Conservation (phyloP, 140 eudicot genomes). For the Eryngium alpinum region DNA sequence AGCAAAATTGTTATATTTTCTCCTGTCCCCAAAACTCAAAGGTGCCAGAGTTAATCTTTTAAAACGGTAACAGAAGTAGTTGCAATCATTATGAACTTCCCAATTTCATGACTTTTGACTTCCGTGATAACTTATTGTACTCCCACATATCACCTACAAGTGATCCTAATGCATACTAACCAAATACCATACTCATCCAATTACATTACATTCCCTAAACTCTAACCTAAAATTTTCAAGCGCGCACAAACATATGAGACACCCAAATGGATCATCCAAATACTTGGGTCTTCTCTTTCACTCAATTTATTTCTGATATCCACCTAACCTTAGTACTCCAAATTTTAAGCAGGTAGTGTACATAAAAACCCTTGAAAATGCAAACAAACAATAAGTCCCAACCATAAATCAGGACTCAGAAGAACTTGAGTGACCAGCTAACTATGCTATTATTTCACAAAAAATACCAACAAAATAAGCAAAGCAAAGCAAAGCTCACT, state of each 20-base stretch:
- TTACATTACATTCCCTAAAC: background rate
- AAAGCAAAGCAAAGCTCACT: conserved; percentile 20
- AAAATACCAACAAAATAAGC: conserved; percentile 12
- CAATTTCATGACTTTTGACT: background rate
- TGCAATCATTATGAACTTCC: background rate
- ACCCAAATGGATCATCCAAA: background rate
- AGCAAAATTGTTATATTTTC: background rate
- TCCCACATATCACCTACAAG: conserved; percentile 2
- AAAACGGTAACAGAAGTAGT: background rate
- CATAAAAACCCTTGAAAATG: conserved; percentile 4
- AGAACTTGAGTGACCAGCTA: conserved; percentile 14
- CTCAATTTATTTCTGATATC: background rate
- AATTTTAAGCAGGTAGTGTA: background rate
- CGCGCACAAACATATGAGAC: background rate
- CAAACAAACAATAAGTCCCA: conserved; percentile 23
- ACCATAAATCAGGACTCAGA: conserved; percentile 15
- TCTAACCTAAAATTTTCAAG: conserved; percentile 4
- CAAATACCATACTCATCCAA: background rate
- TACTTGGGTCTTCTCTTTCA: background rate
- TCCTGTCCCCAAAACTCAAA: background rate
- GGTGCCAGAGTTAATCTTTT: background rate
- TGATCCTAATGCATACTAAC: background rate
- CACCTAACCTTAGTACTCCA: conserved; percentile 9
- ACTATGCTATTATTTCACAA: conserved; percentile 8
- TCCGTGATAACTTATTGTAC: background rate